Evolutionary conservation across 768 basidiomycete species (phyloP), one percentile per base, ranked within the genome.

Genomic region (Tulasnella sp.): DNA sequence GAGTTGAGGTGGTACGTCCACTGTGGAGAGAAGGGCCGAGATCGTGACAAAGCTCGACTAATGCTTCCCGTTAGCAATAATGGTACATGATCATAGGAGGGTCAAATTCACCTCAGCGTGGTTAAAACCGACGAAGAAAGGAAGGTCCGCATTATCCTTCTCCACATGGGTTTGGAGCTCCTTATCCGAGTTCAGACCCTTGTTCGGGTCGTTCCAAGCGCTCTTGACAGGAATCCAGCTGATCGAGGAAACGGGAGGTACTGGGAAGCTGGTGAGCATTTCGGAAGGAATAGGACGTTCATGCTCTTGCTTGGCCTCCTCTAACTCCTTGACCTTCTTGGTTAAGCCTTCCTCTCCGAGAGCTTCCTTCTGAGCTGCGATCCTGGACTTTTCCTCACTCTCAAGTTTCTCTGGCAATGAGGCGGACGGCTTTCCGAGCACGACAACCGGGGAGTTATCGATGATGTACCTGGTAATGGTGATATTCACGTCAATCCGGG

Each of bases 41-140:
- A 98, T 81, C 19, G 88, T 86, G 72, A 98, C 88, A 79, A 99
- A 98, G 77, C 96, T 94, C 8, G 96, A 98, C 92, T 97, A 75
- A n/a, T 32, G 16, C 42, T 17, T 29, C 1, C 63, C 41, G 66
- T 77, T 42, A 75, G 75, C 68, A 72, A 35, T 65, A 39, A 64
- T 17, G 44, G 62, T 52, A 39, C 12, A 26, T 34, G 37, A 67
- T 34, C 39, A 19, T n/a, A 71, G 9, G 47, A 66, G 62, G 19
- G 42, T 32, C 59, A 68, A 68, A 80, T 79, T 47, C 65, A 91
- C 95, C 83, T 94, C 86, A 64, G 96, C 94, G 79, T 95, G 92
- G 76, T 97, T 91, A 77, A 93, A 99, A 77, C 97, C 90, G 11
- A 96, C 87, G 78, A 95, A 95, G 81, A 94, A 95, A 6, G 96